phyloP scores from a whole-genome alignment of 371 early-diverging fungal species.

The Circinella umbellata region DNA sequence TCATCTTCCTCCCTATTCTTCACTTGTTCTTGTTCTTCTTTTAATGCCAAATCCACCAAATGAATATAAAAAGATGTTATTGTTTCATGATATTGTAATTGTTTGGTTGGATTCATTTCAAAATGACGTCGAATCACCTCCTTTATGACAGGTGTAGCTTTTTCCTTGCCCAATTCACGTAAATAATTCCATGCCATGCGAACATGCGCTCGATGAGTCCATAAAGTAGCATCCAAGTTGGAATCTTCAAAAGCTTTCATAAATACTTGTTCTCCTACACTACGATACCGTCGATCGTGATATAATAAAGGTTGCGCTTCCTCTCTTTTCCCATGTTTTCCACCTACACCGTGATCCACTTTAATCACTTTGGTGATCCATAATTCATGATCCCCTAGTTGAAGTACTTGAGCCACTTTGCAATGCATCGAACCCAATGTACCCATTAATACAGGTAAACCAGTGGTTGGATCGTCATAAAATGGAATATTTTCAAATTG shows the following conservation, averaged over 20 bases:
- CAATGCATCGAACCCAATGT: conserved; percentile 72
- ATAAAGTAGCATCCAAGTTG: conserved; percentile 44
- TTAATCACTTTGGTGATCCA: conserved; percentile 68
- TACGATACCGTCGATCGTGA: conserved; percentile 67
- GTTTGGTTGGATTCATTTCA: conserved; percentile 37
- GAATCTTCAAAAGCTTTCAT: conserved; percentile 58
- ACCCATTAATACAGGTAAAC: conserved; percentile 63
- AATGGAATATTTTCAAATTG: conserved; percentile 64
- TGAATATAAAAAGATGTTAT: conserved; percentile 63
- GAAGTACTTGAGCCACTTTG: conserved; percentile 45
- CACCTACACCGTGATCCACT: conserved; percentile 63
- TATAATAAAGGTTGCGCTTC: conserved; percentile 64
- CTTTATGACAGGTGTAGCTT: conserved; percentile 51
- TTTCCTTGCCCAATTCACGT: conserved; percentile 43
- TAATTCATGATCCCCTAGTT: conserved; percentile 71
- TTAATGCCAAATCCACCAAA: conserved; percentile 48
- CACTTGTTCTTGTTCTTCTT: conserved; percentile 13
- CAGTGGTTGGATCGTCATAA: conserved; percentile 55
- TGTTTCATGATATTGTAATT: conserved; percentile 58
- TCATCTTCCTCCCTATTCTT: conserved; percentile 36
- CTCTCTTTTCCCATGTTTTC: conserved; percentile 45
- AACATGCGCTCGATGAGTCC: conserved; percentile 68
- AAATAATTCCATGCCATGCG: conserved; percentile 71
- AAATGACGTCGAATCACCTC: conserved; percentile 50
- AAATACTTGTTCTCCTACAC: conserved; percentile 63